Percentiles rank a stretch among this genome's conserved stretches.
phyloP scores from a whole-genome alignment of 1,139 yeast species.

The Geotrichum candidum region DNA sequence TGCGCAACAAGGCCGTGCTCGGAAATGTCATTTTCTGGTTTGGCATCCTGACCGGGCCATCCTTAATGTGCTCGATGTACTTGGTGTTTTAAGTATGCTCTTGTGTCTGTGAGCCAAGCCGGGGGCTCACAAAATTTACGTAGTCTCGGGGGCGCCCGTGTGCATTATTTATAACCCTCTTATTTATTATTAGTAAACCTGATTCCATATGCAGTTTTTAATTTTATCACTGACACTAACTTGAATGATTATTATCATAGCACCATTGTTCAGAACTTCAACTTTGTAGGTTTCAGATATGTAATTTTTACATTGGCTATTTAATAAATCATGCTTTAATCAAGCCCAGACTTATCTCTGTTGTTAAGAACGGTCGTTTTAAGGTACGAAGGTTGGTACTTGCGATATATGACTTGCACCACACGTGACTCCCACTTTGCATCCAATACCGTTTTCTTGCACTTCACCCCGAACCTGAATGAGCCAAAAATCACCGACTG shows the following conservation, averaged over 20 bases:
- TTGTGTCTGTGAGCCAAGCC: background rate
- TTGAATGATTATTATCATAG: too few relatives aligned
- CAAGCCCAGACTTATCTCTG: too few relatives aligned
- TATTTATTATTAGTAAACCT: background rate
- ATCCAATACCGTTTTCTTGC: background rate
- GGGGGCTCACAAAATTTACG: background rate
- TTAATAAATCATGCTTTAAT: too few relatives aligned
- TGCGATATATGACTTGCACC: background rate
- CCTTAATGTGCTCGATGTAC: slow-evolving; percentile 79
- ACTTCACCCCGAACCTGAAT: background rate
- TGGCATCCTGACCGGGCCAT: slow-evolving; percentile 87
- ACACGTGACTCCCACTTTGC: too few relatives aligned
- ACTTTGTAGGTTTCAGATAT: too few relatives aligned
- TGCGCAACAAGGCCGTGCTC: slow-evolving; percentile 54
- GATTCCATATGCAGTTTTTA: too few relatives aligned
- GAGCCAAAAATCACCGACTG: too few relatives aligned
- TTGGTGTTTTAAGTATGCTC: slow-evolving; percentile 50
- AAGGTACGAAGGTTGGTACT: background rate
- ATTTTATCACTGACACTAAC: too few relatives aligned
- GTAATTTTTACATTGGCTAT: too few relatives aligned
- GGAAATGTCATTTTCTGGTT: slow-evolving; percentile 89
- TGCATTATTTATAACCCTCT: background rate
- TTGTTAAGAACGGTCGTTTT: too few relatives aligned
- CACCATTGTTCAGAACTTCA: background rate
- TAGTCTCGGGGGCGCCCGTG: background rate